Evolutionary conservation across 192 early-diverging fungal genomes (phyloP).

Genomic region (Spinellus fusiger): DNA sequence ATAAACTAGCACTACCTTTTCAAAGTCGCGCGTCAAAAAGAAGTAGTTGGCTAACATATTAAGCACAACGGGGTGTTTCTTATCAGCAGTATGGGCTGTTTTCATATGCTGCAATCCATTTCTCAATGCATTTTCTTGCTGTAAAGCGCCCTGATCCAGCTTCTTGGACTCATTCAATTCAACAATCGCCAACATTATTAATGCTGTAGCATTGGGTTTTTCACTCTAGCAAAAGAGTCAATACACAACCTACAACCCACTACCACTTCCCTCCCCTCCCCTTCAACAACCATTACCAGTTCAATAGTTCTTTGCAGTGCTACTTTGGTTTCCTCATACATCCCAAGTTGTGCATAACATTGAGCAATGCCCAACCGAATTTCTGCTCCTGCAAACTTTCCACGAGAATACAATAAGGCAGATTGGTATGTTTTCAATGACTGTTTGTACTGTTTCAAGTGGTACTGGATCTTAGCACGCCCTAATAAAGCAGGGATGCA

Average conservation of each 20-base stretch:
- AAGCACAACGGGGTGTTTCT: conserved; percentile 47
- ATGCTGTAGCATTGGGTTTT: conserved; percentile 55
- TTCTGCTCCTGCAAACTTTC: conserved; percentile 39
- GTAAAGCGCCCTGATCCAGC: conserved; percentile 26
- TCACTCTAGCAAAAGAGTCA: conserved; percentile 6
- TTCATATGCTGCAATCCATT: conserved; percentile 44
- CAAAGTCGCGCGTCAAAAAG: conserved; percentile 40
- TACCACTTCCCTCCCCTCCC: neutral
- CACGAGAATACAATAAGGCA: conserved; percentile 56
- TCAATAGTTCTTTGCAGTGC: conserved; percentile 68
- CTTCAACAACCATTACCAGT: conserved; percentile 37
- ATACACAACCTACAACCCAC: neutral
- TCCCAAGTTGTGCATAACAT: conserved; percentile 73
- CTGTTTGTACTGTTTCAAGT: conserved; percentile 53
- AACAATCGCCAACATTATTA: conserved; percentile 67
- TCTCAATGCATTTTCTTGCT: conserved; percentile 38
- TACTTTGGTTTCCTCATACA: conserved; percentile 55
- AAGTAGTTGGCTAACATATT: conserved; percentile 52
- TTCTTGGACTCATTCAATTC: conserved; percentile 73
- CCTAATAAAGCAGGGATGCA: conserved; percentile 59
- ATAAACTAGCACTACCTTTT: conserved; percentile 13
- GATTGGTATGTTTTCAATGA: conserved; percentile 76
- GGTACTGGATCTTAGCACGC: conserved; percentile 57
- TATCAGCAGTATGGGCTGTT: conserved; percentile 42
- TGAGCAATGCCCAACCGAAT: conserved; percentile 84